These are phyloP conservation scores for sorghum (Sorghum bicolor) DNA, from an alignment of 176 grass and related monocot species.

Conservation along the genomic window Sorghum_bicolor_NCBIv3 NC_012875.2:51648501-51649000, in stretches of 20 bases:
- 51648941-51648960: slow-evolving; percentile 60
- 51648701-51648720: slow-evolving; percentile 31
- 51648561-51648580: slow-evolving; percentile 48
- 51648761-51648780: slow-evolving; percentile 29
- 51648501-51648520: slow-evolving; percentile 81
- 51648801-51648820: slow-evolving; percentile 55
- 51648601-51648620: slow-evolving; percentile 52
- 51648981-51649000: slow-evolving; percentile 47
- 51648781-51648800: slow-evolving; percentile 81
- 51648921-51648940: slow-evolving; percentile 75
- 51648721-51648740: not conserved
- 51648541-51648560: slow-evolving; percentile 65
- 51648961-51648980: slow-evolving; percentile 36
- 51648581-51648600: slow-evolving; percentile 57
- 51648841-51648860: slow-evolving; percentile 43
- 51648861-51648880: slow-evolving; percentile 69
- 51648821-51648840: slow-evolving; percentile 70
- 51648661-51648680: slow-evolving; percentile 64
- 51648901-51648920: slow-evolving; percentile 74
- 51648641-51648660: slow-evolving; percentile 53
- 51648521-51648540: slow-evolving; percentile 81
- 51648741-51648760: slow-evolving; percentile 2
- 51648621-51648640: slow-evolving; percentile 56
- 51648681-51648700: slow-evolving; percentile 65
- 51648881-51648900: slow-evolving; percentile 86